phyloP scores from a whole-genome alignment of 345 rosid species.

The Combretum micranthum region DNA sequence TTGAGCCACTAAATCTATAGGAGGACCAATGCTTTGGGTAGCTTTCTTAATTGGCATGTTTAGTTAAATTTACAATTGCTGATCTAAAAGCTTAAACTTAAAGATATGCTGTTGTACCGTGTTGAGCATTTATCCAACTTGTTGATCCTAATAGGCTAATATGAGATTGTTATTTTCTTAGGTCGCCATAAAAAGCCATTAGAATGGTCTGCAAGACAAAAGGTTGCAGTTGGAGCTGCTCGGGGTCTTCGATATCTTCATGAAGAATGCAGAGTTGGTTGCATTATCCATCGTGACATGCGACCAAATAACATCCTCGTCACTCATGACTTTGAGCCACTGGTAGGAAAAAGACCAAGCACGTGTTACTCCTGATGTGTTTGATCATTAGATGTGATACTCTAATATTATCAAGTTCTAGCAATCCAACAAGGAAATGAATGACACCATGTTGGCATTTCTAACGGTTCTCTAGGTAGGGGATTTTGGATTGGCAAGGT shows the following conservation, averaged over 20 bases:
- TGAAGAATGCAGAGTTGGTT: conserved; percentile 99
- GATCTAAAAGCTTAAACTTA: too few relatives aligned
- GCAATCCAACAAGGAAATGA: background rate
- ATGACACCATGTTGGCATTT: background rate
- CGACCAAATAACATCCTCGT: conserved; percentile 97
- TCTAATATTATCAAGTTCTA: background rate
- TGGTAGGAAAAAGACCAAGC: conserved; percentile 36
- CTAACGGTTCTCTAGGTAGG: conserved; percentile 57
- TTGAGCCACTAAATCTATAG: background rate
- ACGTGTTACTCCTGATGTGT: too few relatives aligned
- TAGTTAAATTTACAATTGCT: too few relatives aligned
- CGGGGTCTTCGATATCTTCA: conserved; percentile 98
- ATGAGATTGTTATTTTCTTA: conserved; percentile 17
- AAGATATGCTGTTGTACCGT: too few relatives aligned
- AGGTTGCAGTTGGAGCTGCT: conserved; percentile 99
- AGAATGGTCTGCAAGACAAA: conserved; percentile 91
- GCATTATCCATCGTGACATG: conserved; percentile 99
- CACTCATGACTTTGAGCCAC: conserved; percentile 96
- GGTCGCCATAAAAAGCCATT: conserved; percentile 58
- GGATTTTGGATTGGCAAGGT: conserved; percentile 98
- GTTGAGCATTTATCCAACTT: too few relatives aligned
- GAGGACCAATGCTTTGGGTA: background rate
- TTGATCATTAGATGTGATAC: too few relatives aligned
- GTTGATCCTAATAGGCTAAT: too few relatives aligned
- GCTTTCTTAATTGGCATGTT: too few relatives aligned